Base-by-base conservation (phyloP, 352 stramenopile species). In the Pythium phragmiticola region DNA sequence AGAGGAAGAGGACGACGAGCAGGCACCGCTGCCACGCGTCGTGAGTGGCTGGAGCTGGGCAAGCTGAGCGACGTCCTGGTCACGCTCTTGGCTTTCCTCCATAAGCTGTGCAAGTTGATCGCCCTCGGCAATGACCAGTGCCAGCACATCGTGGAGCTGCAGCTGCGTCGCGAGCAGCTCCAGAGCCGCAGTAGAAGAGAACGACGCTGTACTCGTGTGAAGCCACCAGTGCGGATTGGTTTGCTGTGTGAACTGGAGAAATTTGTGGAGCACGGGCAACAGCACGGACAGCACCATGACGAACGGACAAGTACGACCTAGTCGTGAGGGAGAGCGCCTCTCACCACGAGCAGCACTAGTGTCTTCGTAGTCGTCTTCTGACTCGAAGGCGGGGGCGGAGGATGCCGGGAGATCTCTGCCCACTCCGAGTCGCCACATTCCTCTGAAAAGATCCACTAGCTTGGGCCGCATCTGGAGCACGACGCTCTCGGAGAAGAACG, bases 251-350 rank as follows among this genome's bases (percentile, higher is more conserved):
- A 72, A 90, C 6, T 69, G 55, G n/a, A 88, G 43, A 23, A 85
- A 78, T 53, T 88, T 87, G 28, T 78, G 75, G 49, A 90, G 68
- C 41, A 68, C 70, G 48, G 82, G 79, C 36, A 88, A 19, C 12
- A 87, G 14, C 42, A 87, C 77, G 0, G 82, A 89, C 2, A 90
- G 59, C 45, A 87, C 56, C 79, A 90, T 90, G 47, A 87, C 79
- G 51, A 87, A 88, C 41, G 81, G 78, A 48, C 69, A 80, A 13
- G 63, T 68, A 1, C 63, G 45, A 34, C 26, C 45, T 33, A 4
- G 2, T 12, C 11, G 33, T 8, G 7, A 43, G 6, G 17, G 11
- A 9, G 34, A 39, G 11, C 7, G 2, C 1, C 11, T 39, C 34
- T 3, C 34, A 13, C 34, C 34, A 39, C 34, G 26, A 4, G 19